phyloP scores from a whole-genome alignment of 306 rosid species.

The Sechiopsis laciniata region DNA sequence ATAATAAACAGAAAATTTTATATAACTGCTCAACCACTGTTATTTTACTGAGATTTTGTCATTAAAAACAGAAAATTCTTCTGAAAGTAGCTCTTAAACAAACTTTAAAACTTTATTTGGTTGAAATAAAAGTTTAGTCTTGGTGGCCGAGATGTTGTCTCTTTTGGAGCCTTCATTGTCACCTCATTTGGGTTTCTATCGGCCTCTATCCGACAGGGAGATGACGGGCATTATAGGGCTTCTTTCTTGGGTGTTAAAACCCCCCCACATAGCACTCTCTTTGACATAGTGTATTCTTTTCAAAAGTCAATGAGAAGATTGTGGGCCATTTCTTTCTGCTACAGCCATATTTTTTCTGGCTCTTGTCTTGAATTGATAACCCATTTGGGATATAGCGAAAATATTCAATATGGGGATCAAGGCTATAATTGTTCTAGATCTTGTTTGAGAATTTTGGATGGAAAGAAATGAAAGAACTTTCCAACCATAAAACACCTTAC shows the following conservation, averaged over 20 bases:
- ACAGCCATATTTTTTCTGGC: background rate
- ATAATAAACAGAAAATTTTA: too few relatives aligned
- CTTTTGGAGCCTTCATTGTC: too few relatives aligned
- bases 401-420: background rate
- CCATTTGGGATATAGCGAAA: background rate
- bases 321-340: background rate
- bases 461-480: background rate
- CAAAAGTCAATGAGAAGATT: background rate
- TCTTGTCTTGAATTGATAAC: background rate
- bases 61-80: background rate
- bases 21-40: background rate
- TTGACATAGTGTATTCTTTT: background rate
- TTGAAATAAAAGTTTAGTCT: too few relatives aligned
- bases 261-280: background rate
- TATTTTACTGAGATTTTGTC: background rate
- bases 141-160: too few relatives aligned
- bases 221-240: too few relatives aligned
- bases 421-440: background rate
- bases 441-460: conserved; percentile 8
- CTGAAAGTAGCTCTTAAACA: background rate
- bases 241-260: background rate
- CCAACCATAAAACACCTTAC: background rate
- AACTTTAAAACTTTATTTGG: background rate
- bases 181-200: too few relatives aligned
- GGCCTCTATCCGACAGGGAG: too few relatives aligned